A percentile compares a stretch with the other conserved stretches of the same genome.
phyloP scores from a whole-genome alignment of 83 land plant genomes.

The Picea engelmannii region DNA sequence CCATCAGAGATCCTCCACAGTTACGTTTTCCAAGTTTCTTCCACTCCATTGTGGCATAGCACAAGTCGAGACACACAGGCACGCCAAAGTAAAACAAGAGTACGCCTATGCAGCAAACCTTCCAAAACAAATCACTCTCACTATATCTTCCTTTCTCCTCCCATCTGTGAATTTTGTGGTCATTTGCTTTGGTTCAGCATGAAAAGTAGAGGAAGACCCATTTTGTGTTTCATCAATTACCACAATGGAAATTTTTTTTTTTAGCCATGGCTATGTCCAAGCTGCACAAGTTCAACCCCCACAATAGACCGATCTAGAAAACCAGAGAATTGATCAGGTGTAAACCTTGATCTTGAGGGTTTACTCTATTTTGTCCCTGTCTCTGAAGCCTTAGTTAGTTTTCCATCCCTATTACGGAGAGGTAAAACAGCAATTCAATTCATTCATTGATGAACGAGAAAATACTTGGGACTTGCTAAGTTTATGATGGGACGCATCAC shows the following conservation, averaged over 20 bases:
- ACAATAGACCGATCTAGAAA: slow-evolving; percentile 41
- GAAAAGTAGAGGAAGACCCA: neutral
- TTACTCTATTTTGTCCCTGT: slow-evolving; percentile 29
- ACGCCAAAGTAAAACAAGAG: too few relatives aligned
- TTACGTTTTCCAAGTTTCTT: too few relatives aligned
- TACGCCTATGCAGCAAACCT: too few relatives aligned
- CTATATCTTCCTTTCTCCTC: too few relatives aligned
- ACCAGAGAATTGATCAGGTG: slow-evolving; percentile 45
- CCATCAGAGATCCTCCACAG: too few relatives aligned
- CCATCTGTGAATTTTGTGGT: too few relatives aligned
- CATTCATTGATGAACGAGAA: slow-evolving; percentile 69
- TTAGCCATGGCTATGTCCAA: slow-evolving; percentile 29
- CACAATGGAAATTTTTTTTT: neutral
- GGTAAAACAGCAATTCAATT: slow-evolving; percentile 62
- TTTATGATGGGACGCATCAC: slow-evolving; percentile 92
- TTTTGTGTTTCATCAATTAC: neutral
- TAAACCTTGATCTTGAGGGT: slow-evolving; percentile 25
- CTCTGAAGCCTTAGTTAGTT: slow-evolving; percentile 21
- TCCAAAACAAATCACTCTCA: too few relatives aligned
- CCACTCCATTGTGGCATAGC: too few relatives aligned
- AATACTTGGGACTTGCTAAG: slow-evolving; percentile 80
- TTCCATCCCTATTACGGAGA: slow-evolving; percentile 26
- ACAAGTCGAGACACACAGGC: too few relatives aligned
- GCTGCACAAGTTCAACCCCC: slow-evolving; percentile 70
- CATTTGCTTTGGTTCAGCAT: neutral